Evolutionary conservation across 2,329 filamentous ascomycete species (phyloP), one percentile per base, ranked within the genome.

Genomic region (Dothiorella sarmentorum): DNA sequence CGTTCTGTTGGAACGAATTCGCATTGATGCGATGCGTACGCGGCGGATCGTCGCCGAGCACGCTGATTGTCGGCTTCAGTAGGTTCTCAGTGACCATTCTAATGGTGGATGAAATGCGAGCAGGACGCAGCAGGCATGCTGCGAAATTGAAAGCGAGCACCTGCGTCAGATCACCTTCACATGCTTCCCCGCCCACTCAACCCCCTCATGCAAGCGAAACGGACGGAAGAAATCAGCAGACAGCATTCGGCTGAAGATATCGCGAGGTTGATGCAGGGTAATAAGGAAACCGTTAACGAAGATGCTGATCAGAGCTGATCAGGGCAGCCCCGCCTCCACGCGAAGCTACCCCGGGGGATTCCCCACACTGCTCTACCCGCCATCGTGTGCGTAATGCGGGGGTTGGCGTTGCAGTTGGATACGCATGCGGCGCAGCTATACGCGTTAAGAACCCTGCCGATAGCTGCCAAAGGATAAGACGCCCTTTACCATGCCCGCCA

Each of bases 1-100:
- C 75, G 58, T 78, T 72, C 61, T 81, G 78, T 64, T 81, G 79
- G 65, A 80, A 81, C 0, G 78, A 73, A 55, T 79, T 74, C 40
- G 76, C 77, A 62, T 81, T 81, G 43, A 81, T 64, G 9, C 65
- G 69, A 7, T 71, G 69, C 2, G 67, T 70, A 9, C 70, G 70
- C 56, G 72, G 66, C 3, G 69, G 65, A 58, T 72, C 70, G 31
- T 68, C 43, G 31, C 43, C 42, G 29, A 57, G 55, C 15, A 57
- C 42, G 20, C 11, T 44, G 20, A 35, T 35, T 6, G 37, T 56
- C 2, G 37, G 10, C 1, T 26, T 15, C 27, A 33, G 11, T 3
- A 24, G 29, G 26, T 4, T 22, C 38, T 44, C 40, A 13, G 22
- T 11, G 22, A 38, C 3, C 52, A 56, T 56, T 0, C 11, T 35